These are phyloP conservation scores for Heritiera littoralis DNA, from an alignment of 345 rosid species.

Conservation along the genomic window DNA sequence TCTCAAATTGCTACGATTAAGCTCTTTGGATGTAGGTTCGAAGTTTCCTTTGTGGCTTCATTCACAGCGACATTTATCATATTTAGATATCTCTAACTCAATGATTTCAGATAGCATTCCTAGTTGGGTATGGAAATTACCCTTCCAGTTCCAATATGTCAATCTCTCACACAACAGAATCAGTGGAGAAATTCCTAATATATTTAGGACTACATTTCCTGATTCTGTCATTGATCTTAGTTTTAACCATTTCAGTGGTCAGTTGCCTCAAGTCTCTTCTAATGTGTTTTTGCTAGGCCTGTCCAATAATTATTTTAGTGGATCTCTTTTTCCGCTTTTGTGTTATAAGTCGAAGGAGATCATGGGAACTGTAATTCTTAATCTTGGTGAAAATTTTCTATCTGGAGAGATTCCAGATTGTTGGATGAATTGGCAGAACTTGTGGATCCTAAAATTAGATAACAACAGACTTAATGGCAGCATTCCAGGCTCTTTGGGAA, in stretches of 20 bases:
- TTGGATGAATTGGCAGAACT: neutral
- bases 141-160: neutral
- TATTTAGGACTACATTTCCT: neutral
- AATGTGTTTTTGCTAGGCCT: conserved; percentile 16
- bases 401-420: conserved; percentile 14
- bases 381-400: conserved; percentile 18
- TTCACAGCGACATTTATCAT: neutral
- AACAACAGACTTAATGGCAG: conserved; percentile 21
- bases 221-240: conserved; percentile 29
- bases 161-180: conserved; percentile 32
- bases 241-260: conserved; percentile 25
- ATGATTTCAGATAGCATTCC: neutral
- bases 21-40: neutral
- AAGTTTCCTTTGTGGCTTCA: conserved; percentile 5
- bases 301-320: conserved; percentile 29
- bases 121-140: conserved; percentile 8
- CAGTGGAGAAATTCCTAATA: conserved; percentile 26
- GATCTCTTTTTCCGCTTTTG: conserved; percentile 14
- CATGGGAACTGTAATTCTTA: neutral
- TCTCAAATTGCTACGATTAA: neutral
- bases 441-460: conserved; percentile 2
- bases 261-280: conserved; percentile 21
- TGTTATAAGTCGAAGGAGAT: neutral
- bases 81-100: conserved; percentile 19
- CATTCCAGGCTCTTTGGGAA: conserved; percentile 22